These are phyloP conservation scores for Kwoniella botswanensis DNA, from an alignment of 768 basidiomycete genomes.

Conservation along the genomic window DNA sequence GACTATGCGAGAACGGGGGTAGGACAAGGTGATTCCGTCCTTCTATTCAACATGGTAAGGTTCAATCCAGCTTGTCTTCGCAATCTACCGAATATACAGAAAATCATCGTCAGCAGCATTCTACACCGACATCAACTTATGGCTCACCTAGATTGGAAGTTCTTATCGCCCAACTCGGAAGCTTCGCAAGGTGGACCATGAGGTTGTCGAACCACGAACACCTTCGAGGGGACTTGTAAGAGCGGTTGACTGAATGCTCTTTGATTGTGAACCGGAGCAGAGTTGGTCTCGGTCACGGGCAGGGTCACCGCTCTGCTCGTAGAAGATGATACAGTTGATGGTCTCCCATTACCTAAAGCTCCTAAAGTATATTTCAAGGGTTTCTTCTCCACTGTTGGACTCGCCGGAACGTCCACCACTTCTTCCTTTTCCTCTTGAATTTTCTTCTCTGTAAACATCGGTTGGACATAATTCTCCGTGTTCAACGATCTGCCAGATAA, in stretches of 20 bases:
- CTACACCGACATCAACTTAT: too few relatives aligned
- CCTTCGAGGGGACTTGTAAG: conserved; percentile 8
- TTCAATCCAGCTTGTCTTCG: conserved; percentile 38
- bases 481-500: conserved; percentile 14
- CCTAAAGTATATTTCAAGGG: conserved; percentile 18
- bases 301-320: neutral
- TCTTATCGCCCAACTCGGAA: conserved; percentile 48
- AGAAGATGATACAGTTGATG: neutral
- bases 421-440: neutral
- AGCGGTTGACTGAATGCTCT: conserved; percentile 23
- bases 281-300: neutral
- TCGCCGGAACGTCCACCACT: neutral
- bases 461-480: neutral
- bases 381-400: conserved; percentile 7
- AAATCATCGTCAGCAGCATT: neutral
- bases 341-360: conserved; percentile 16
- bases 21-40: conserved; percentile 24
- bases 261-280: neutral
- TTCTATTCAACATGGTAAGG: conserved; percentile 42
- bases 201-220: conserved; percentile 41
- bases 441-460: neutral
- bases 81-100: conserved; percentile 18
- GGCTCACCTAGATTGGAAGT: conserved; percentile 48
- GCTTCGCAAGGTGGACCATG: conserved; percentile 51
- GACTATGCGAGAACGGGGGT: conserved; percentile 15